These are phyloP conservation scores for Digitaria exilis DNA, from an alignment of 202 grass and related monocot species.

Conservation along the genomic window DNA sequence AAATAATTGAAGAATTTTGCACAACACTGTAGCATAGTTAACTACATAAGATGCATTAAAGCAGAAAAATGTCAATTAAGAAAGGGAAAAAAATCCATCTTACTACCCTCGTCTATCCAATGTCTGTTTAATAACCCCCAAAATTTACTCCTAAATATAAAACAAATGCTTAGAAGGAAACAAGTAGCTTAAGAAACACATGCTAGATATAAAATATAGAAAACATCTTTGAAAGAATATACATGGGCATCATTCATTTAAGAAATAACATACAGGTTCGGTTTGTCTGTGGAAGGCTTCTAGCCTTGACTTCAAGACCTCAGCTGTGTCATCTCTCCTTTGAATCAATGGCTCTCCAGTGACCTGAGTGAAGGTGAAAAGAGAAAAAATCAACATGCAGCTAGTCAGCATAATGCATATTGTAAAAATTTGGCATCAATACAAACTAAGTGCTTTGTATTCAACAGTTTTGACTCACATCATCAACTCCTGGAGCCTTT, in stretches of 20 bases:
- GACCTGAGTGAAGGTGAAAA: slow-evolving; percentile 58
- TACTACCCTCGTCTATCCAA: no score
- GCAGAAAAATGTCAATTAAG: not conserved
- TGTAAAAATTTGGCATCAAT: not conserved
- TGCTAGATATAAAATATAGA: not conserved
- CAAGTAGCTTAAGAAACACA: not conserved
- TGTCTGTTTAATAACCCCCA: no score
- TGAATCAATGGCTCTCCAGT: slow-evolving; percentile 91
- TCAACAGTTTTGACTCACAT: slow-evolving; percentile 90
- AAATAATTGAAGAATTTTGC: not conserved
- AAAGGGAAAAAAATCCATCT: no score
- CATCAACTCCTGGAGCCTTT: slow-evolving; percentile 74
- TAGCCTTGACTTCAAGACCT: slow-evolving; percentile 90
- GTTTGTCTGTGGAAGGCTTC: slow-evolving; percentile 95
- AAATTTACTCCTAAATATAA: no score
- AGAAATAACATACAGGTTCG: slow-evolving; percentile 70
- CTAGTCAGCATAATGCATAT: not conserved
- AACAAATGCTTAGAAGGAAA: not conserved
- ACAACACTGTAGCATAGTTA: not conserved
- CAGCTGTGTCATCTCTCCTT: slow-evolving; percentile 94
- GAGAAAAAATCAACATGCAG: not conserved
- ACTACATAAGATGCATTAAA: not conserved
- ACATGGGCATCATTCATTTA: not conserved
- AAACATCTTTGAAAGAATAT: not conserved
- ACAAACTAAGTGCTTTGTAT: not conserved